Evolutionary conservation across 805 yeast genomes (phyloP), one percentile per base, ranked within the genome.

Genomic region (Kodamaea sagamina): DNA sequence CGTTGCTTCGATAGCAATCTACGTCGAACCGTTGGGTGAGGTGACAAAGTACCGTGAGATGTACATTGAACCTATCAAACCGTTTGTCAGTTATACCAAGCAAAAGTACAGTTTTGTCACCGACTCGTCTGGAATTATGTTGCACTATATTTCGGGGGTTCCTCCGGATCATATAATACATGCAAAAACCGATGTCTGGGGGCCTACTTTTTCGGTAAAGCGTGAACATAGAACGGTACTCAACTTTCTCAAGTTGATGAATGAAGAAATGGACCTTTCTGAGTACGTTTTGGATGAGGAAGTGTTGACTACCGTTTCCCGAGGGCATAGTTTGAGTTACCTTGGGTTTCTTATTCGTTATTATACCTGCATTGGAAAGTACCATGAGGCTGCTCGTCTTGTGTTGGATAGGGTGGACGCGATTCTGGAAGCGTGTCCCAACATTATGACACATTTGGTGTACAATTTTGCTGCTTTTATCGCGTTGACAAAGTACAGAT

Each of bases 1-100:
- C 47, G 61, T 71, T 25, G 50, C 62, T 16, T 59, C 71, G 3
- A 46, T 75, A 47, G 81, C 77, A 2, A 53, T 62, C 4, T 67
- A 63, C 41, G 53, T 68, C 15, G 77, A 74, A 37, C 74, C 80
- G 1, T 29, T 64, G 17, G 46, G 55, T 4, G 67, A 61, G 17
- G 51, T 74, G 1, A 41, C 69, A 34, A 65, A 62, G 36, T 56
- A 53, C 43, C 50, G 53, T 36, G 57, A 55, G 22, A 17, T 50
- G 13, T 53, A 47, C 25, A 35, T 53, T n/a, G 43, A 46, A 11
- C 42, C 52, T 1, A 36, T 47, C 8, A 49, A 44, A 35, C 47
- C 54, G 11, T 51, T 48, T 38, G 48, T 49, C 13, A 36, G 40
- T 2, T 6, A 43, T 7, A 21, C 41, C 3, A 22, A 43, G 3